Conservation (phyloP, 2,329 filamentous ascomycete species). For the Beauveria asiatica region DNA sequence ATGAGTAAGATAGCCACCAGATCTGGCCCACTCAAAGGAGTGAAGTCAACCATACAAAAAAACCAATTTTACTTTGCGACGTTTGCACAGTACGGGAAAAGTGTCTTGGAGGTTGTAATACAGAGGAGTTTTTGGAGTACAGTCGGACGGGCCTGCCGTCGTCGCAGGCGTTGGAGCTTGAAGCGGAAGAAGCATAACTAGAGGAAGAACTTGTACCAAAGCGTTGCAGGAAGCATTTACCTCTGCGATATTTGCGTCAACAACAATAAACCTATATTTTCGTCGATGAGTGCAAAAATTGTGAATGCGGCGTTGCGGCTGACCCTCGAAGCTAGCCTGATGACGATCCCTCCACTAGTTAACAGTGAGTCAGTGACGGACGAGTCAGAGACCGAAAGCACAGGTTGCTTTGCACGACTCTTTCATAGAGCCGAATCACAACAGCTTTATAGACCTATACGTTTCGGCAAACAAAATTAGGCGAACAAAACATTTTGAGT, state of each 20-base stretch:
- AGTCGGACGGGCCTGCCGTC: background rate
- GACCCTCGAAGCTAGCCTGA: background rate
- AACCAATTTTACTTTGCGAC: background rate
- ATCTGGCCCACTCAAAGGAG: background rate
- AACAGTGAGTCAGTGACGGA: background rate
- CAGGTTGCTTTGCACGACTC: background rate
- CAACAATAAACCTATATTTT: background rate
- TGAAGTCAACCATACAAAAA: background rate
- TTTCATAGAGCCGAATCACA: background rate
- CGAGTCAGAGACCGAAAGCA: background rate
- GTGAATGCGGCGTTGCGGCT: background rate
- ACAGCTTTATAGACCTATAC: background rate
- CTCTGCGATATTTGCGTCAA: background rate
- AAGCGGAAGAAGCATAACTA: background rate
- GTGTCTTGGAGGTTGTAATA: background rate
- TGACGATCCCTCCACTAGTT: background rate
- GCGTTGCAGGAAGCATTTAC: background rate
- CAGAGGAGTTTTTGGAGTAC: background rate
- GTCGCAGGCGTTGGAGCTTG: constrained; percentile 1
- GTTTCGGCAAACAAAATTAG: background rate
- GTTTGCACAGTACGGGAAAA: background rate
- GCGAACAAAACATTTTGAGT: too few relatives aligned
- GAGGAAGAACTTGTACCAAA: background rate
- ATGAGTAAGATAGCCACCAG: constrained; percentile 16
- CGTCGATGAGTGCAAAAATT: background rate